Evolutionary conservation across 2,329 filamentous ascomycete species (phyloP).

Genomic region (Pseudogymnoascus verrucosus): DNA sequence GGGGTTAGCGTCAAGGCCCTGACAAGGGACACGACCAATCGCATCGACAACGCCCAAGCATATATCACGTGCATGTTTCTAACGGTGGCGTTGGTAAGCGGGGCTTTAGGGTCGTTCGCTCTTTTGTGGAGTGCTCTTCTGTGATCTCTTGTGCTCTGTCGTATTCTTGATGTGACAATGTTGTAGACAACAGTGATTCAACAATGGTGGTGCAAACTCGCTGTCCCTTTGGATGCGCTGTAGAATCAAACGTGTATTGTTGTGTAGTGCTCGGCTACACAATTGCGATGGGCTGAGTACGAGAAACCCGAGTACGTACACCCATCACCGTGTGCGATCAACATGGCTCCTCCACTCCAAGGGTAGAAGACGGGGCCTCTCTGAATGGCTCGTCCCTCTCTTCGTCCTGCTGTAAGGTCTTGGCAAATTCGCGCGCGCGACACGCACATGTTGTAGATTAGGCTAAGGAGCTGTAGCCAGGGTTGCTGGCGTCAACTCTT

Average conservation of each 20-base stretch:
- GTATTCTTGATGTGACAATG: neutral
- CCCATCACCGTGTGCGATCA: neutral
- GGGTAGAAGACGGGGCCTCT: neutral
- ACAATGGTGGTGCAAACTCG: neutral
- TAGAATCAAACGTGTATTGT: neutral
- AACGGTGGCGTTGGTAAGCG: neutral
- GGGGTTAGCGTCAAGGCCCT: neutral
- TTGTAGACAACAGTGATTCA: neutral
- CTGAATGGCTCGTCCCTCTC: neutral
- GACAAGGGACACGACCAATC: neutral
- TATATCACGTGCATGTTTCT: neutral
- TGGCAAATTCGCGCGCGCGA: neutral
- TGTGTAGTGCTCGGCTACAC: neutral
- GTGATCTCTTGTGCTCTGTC: neutral
- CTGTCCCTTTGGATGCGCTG: neutral
- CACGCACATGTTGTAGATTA: slow-evolving; percentile 5
- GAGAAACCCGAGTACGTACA: slow-evolving; percentile 1
- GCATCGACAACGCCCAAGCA: neutral
- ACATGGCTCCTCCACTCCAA: neutral
- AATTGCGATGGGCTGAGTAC: neutral
- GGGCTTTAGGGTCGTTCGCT: neutral
- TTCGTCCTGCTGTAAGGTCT: neutral
- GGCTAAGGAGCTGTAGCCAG: neutral
- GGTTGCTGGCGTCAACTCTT: neutral
- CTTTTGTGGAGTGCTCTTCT: neutral